Percentiles rank a stretch among this genome's conserved stretches.
Conservation (phyloP, 2,329 filamentous ascomycete species). For the Lachnellula willkommii region DNA sequence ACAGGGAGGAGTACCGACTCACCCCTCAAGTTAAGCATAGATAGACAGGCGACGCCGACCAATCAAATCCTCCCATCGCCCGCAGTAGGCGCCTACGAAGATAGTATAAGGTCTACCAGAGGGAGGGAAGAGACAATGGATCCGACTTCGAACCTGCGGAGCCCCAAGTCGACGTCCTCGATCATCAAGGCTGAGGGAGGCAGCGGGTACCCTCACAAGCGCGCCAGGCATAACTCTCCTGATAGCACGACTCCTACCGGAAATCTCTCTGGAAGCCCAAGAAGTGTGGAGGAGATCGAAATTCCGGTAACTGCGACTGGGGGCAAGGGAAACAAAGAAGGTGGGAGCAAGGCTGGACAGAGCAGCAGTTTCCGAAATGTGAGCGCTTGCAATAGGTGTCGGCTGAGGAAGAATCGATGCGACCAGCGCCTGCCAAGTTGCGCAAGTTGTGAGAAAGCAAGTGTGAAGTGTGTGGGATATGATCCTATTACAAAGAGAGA, state of each 20-base stretch:
- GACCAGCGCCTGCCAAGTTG: constrained; percentile 90
- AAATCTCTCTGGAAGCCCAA: constrained; percentile 16
- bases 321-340: constrained; percentile 33
- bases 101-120: too few relatives aligned
- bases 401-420: constrained; percentile 88
- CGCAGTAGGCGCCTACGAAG: neutral
- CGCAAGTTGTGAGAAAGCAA: constrained; percentile 87
- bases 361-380: constrained; percentile 76
- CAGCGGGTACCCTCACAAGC: constrained; percentile 50
- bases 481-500: constrained; percentile 95
- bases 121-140: neutral
- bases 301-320: neutral
- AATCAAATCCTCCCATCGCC: too few relatives aligned
- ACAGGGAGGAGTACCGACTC: too few relatives aligned
- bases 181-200: constrained; percentile 33
- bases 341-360: constrained; percentile 45
- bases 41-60: too few relatives aligned
- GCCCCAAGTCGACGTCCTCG: constrained; percentile 33
- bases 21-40: too few relatives aligned
- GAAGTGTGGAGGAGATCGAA: constrained; percentile 17
- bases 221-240: constrained; percentile 50
- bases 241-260: constrained; percentile 28
- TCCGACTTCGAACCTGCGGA: constrained; percentile 4
- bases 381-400: constrained; percentile 89
- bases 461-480: constrained; percentile 86